Conservation (phyloP, 768 basidiomycete species). For the Xerocomellus intermedius region DNA sequence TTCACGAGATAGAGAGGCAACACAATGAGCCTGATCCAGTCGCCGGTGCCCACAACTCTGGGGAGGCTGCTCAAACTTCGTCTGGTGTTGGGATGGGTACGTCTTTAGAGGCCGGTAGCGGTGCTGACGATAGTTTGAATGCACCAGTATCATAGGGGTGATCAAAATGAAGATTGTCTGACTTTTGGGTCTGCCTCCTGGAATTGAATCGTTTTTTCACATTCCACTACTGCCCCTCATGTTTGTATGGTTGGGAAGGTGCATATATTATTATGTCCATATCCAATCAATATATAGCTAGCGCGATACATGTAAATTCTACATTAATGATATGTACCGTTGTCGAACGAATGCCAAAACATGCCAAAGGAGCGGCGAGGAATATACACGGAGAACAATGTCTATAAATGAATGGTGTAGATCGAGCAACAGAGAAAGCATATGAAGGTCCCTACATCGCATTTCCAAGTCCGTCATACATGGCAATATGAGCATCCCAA, state of each 20-base stretch:
- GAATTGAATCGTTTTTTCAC: neutral
- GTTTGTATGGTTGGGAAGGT: constrained; percentile 1
- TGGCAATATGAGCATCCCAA: constrained; percentile 26
- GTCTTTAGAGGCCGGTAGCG: neutral
- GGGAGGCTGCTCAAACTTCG: constrained; percentile 2
- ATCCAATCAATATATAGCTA: constrained; percentile 14
- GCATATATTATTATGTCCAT: constrained; percentile 6
- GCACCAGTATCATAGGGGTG: neutral
- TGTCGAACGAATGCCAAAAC: constrained; percentile 11
- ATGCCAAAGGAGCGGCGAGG: constrained; percentile 11
- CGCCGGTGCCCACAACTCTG: neutral
- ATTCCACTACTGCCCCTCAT: neutral
- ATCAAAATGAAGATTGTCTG: neutral
- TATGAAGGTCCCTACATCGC: constrained; percentile 18
- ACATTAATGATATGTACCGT: constrained; percentile 28
- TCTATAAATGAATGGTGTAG: constrained; percentile 14
- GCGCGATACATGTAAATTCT: constrained; percentile 27
- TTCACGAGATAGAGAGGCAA: constrained; percentile 1
- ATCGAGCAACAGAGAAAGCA: constrained; percentile 18
- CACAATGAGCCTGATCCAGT: neutral
- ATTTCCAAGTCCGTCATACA: constrained; percentile 33
- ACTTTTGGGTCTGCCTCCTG: neutral
- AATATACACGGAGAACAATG: constrained; percentile 15
- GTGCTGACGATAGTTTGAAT: constrained; percentile 1
- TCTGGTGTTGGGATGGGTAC: neutral